A percentile compares a stretch with the other conserved stretches of the same genome.
Conservation (phyloP, 2,329 filamentous ascomycete genomes). For the Colletotrichum sp. region DNA sequence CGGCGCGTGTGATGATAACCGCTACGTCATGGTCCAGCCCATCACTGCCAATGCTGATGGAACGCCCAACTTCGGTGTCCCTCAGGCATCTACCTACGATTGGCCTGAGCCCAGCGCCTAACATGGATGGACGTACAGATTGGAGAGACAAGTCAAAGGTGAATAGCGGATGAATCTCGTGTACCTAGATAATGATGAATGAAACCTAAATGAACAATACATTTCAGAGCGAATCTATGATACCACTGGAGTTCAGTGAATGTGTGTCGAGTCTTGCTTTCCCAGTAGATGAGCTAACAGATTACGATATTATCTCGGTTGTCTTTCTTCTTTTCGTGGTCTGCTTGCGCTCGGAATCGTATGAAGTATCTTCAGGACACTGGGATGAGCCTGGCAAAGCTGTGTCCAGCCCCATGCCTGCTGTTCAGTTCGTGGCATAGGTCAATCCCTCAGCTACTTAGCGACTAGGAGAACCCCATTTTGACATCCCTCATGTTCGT, state of each 20-base stretch:
- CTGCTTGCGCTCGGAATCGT: not conserved
- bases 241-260: not conserved
- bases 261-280: not conserved
- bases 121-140: not conserved
- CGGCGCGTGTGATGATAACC: conserved; percentile 56
- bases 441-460: not conserved
- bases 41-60: conserved; percentile 56
- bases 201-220: not conserved
- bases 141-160: not conserved
- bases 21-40: conserved; percentile 59
- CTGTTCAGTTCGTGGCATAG: not conserved
- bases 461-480: not conserved
- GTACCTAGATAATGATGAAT: not conserved
- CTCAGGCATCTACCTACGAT: conserved; percentile 24
- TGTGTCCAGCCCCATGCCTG: not conserved
- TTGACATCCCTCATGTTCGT: not conserved
- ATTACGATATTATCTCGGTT: not conserved
- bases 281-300: not conserved
- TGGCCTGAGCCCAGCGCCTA: conserved; percentile 25
- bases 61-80: conserved; percentile 54
- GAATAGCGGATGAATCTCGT: not conserved
- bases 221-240: not conserved
- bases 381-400: not conserved
- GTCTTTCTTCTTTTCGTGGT: not conserved
- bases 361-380: not conserved